phyloP scores from a whole-genome alignment of 2,329 filamentous ascomycete species.

The Penicillium thymicola region DNA sequence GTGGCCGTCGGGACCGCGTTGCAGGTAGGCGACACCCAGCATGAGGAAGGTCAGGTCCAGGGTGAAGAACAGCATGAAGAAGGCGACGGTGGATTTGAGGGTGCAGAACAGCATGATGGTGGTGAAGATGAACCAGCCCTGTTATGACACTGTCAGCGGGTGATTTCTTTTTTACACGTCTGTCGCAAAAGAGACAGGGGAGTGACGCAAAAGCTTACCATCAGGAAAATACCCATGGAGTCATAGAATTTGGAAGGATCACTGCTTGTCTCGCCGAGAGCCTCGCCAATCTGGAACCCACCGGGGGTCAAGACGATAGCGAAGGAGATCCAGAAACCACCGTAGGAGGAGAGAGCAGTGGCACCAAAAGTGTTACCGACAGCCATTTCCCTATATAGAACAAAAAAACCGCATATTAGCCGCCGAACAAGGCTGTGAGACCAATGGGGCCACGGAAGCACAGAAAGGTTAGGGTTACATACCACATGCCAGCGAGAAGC shows the following conservation, averaged over 20 bases:
- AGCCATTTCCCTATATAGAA: constrained; percentile 69
- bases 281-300: constrained; percentile 58
- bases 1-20: constrained; percentile 44
- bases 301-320: constrained; percentile 68
- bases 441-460: neutral
- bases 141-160: constrained; percentile 8
- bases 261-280: constrained; percentile 31
- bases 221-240: constrained; percentile 70
- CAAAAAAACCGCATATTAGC: neutral
- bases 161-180: neutral
- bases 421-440: neutral
- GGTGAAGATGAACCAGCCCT: constrained; percentile 83
- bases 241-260: constrained; percentile 49
- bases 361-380: constrained; percentile 85
- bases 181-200: too few species aligned
- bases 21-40: constrained; percentile 63
- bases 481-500: constrained; percentile 84
- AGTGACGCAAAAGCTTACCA: constrained; percentile 39
- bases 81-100: constrained; percentile 71
- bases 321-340: constrained; percentile 78
- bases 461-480: constrained; percentile 29
- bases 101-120: constrained; percentile 71
- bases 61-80: constrained; percentile 73
- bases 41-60: constrained; percentile 74
- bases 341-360: constrained; percentile 75